A percentile compares a stretch with the other conserved stretches of the same genome.
Conservation (phyloP, 371 early-diverging fungal species). For the Saksenaea vasiformis region DNA sequence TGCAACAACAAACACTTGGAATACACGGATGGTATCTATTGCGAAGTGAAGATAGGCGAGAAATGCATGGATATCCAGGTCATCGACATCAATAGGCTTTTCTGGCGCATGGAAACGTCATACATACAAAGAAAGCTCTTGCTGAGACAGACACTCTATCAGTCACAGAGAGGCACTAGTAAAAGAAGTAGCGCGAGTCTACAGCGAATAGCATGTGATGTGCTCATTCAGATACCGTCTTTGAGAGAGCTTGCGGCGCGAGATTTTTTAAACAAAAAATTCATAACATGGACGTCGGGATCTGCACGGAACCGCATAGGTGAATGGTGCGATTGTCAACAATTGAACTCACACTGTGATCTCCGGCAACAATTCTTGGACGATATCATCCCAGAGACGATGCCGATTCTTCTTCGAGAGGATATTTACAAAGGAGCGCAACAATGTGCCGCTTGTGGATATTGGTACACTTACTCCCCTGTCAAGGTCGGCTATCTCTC, state of each 20-base stretch:
- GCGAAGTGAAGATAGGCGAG: slow-evolving; percentile 6
- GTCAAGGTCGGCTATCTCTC: slow-evolving; percentile 33
- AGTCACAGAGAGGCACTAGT: not conserved
- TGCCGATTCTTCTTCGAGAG: slow-evolving; percentile 8
- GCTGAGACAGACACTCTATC: not conserved
- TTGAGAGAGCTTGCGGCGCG: slow-evolving; percentile 11
- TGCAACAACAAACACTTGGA: slow-evolving; percentile 31
- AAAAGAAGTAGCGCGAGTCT: not conserved
- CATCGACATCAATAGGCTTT: not conserved
- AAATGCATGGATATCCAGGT: not conserved
- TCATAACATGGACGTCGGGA: not conserved
- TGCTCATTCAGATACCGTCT: not conserved
- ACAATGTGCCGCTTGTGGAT: slow-evolving; percentile 38
- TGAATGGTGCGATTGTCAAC: not conserved
- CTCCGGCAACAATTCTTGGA: slow-evolving; percentile 6
- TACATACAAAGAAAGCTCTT: not conserved
- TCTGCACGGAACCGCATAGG: not conserved
- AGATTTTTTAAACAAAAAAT: not conserved
- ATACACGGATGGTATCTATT: slow-evolving; percentile 28
- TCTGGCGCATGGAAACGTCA: not conserved
- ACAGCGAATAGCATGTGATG: not conserved
- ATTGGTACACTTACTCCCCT: slow-evolving; percentile 27
- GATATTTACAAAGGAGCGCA: slow-evolving; percentile 9
- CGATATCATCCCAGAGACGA: not conserved
- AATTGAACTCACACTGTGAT: slow-evolving; percentile 7